phyloP scores from a whole-genome alignment of 78 protist genomes.

The Speleostelium caveatum region DNA sequence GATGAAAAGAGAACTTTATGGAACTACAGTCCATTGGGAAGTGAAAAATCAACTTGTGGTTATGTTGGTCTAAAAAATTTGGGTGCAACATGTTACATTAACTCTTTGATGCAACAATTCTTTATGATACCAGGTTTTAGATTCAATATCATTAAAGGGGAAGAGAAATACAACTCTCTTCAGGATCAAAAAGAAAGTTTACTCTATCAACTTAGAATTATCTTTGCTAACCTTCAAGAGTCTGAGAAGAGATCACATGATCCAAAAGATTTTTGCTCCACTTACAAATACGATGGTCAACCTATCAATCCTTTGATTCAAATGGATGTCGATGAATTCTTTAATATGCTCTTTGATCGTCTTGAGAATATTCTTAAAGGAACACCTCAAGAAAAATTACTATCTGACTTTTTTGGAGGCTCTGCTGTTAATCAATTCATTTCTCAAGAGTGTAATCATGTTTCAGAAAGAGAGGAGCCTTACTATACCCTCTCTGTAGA shows the following conservation, averaged over 20 bases:
- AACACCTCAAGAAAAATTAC: conserved; percentile 48
- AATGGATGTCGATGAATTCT: conserved; percentile 89
- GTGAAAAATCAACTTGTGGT: conserved; percentile 84
- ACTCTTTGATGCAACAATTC: conserved; percentile 90
- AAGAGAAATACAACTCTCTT: conserved; percentile 27
- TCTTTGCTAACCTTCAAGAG: conserved; percentile 85
- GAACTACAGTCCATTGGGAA: conserved; percentile 76
- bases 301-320: conserved; percentile 75
- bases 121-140: conserved; percentile 82
- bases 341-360: conserved; percentile 74
- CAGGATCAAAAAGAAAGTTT: conserved; percentile 33
- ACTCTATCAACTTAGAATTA: conserved; percentile 67
- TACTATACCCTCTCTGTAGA: conserved; percentile 81
- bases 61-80: conserved; percentile 90
- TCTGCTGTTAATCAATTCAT: conserved; percentile 79
- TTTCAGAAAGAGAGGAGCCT: conserved; percentile 86
- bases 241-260: conserved; percentile 81
- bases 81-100: conserved; percentile 95
- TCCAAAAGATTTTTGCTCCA: conserved; percentile 74
- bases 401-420: conserved; percentile 83
- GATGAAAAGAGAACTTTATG: conserved; percentile 58
- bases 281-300: conserved; percentile 83
- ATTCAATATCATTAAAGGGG: conserved; percentile 48
- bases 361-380: conserved; percentile 78
- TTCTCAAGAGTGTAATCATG: conserved; percentile 78